Base-by-base conservation (phyloP, 2,329 filamentous ascomycete species). In the Venturia pyrina region DNA sequence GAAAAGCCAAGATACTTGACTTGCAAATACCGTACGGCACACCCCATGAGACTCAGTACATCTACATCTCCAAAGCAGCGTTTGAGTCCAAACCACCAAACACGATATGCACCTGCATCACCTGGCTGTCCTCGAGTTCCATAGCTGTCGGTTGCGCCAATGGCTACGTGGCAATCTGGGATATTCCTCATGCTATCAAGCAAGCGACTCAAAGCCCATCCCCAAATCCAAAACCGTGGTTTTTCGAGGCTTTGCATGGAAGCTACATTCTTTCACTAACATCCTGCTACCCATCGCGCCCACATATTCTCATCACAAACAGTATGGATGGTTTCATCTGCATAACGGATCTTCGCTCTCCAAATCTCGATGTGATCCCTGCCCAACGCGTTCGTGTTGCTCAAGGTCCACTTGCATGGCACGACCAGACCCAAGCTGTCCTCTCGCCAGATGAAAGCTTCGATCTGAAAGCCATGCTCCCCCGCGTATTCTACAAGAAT, bases 131-230 rank as follows among this genome's bases (percentile, higher is more conserved):
- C 13, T 77, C 79, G 2, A 81, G 76, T 17, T 80, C 84, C 48
- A 74, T 88, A 64, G 81, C 81, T 3, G 81, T 82, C 24, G 83
- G 81, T 40, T 83, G 81, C 64, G 80, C 85, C 8, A 81, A 84
- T 69, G 86, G 85, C 3, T 82, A 77, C 65, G 74, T 87, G 4
- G 81, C 79, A 5, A 73, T 86, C 32, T 87, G 81, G 78, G 81
- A 78, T 67, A 65, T 78, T 74, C 79, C 76, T 2, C 75, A 79
- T 64, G 70, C 78, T 41, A 74, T 77, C 64, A 73, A 48, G 72
- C 78, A 46, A 72, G 68, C 8, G 69, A 73, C 34, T 59, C 67
- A 37, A 40, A 37, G 48, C 37, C 28, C 48, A 40, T 53, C 41
- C 21, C 48, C 5, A 68, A 50, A 63, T 32, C 72, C 73, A 3